These are phyloP conservation scores for Termitomyces sp. DNA, from an alignment of 768 basidiomycete genomes.

Conservation along the genomic window DNA sequence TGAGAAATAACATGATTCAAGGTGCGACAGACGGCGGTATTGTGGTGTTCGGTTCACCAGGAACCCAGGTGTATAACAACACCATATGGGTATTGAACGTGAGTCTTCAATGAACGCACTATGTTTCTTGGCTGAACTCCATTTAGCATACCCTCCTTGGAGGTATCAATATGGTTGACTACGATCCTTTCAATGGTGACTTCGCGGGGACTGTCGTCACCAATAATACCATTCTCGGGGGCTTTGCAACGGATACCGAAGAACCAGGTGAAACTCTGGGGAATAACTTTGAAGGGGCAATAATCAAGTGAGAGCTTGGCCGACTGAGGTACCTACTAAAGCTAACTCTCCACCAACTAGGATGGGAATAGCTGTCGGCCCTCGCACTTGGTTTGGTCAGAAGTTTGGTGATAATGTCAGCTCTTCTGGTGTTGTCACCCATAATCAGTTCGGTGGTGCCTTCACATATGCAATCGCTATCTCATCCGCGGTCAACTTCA, in stretches of 20 bases:
- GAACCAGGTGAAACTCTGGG: slow-evolving; percentile 43
- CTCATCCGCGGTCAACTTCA: slow-evolving; percentile 62
- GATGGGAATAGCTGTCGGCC: slow-evolving; percentile 79
- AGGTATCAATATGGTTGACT: slow-evolving; percentile 79
- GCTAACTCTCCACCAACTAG: slow-evolving; percentile 29
- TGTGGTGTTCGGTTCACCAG: slow-evolving; percentile 79
- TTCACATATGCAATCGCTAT: slow-evolving; percentile 75
- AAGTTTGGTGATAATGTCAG: slow-evolving; percentile 48
- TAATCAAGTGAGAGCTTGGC: slow-evolving; percentile 61
- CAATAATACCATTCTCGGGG: slow-evolving; percentile 67
- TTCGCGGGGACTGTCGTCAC: slow-evolving; percentile 62
- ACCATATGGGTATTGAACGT: slow-evolving; percentile 72
- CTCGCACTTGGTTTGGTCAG: slow-evolving; percentile 71
- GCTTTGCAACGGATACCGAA: slow-evolving; percentile 51
- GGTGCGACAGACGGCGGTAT: slow-evolving; percentile 80
- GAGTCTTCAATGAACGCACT: slow-evolving; percentile 17
- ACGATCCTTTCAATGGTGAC: slow-evolving; percentile 62
- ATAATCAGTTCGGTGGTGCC: slow-evolving; percentile 61
- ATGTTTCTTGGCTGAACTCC: not conserved
- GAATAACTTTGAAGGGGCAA: slow-evolving; percentile 50
- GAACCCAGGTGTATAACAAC: slow-evolving; percentile 70
- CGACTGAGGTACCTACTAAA: not conserved
- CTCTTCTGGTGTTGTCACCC: slow-evolving; percentile 47
- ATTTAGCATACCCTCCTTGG: slow-evolving; percentile 64
- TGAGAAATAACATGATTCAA: slow-evolving; percentile 67